Conservation (phyloP, 352 stramenopile genomes). For the Saprolegnia diclina region DNA sequence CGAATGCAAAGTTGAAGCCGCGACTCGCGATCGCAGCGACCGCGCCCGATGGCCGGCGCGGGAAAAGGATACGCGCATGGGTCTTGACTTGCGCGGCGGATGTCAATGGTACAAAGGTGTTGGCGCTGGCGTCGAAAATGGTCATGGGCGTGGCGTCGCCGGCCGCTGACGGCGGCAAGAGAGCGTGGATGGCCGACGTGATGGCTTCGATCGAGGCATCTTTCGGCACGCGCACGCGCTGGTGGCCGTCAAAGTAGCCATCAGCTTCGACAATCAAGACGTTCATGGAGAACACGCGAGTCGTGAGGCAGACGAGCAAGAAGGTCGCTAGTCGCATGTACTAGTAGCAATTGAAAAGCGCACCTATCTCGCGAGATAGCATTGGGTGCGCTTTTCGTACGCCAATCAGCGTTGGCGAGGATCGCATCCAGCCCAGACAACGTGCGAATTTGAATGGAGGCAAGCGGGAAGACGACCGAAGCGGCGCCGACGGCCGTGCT, state of each 20-base stretch:
- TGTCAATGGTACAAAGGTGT: constrained; percentile 11
- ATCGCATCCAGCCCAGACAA: not conserved
- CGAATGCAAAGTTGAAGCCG: constrained; percentile 45
- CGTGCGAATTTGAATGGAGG: constrained; percentile 19
- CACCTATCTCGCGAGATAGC: not conserved
- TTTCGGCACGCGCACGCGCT: constrained; percentile 18
- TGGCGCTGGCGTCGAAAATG: not conserved
- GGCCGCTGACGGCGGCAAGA: not conserved
- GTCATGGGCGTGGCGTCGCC: not conserved
- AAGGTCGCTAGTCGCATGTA: not conserved
- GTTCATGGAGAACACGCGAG: not conserved
- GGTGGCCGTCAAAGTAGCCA: constrained; percentile 20
- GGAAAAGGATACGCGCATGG: constrained; percentile 12
- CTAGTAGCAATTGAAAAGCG: not conserved
- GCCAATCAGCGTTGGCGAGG: not conserved
- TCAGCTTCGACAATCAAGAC: constrained; percentile 26
- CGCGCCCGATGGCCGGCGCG: not conserved
- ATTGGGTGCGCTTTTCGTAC: not conserved
- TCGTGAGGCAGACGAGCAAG: not conserved
- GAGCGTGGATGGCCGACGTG: not conserved
- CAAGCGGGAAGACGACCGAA: not conserved
- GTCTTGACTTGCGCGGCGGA: constrained; percentile 13
- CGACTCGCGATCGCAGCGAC: constrained; percentile 22
- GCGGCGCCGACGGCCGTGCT: not conserved
- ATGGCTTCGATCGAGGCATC: constrained; percentile 5